Percentiles rank a stretch among this genome's conserved stretches.
phyloP scores from a whole-genome alignment of 352 stramenopile species.

The Phytophthora pistaciae region DNA sequence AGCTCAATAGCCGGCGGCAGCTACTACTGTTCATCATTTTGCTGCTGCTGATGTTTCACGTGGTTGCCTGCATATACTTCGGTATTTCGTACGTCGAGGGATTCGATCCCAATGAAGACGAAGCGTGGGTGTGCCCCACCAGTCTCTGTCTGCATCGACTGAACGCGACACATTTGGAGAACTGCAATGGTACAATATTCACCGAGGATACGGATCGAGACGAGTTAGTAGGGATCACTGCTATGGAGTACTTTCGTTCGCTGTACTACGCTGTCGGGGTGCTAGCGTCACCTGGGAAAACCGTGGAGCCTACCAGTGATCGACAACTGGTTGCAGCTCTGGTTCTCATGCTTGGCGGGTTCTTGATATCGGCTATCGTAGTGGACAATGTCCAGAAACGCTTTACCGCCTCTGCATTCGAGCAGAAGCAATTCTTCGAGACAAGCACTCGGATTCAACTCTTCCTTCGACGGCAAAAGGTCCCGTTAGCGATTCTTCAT shows the following conservation, averaged over 20 bases:
- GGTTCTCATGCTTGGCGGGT: neutral
- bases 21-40: slow-evolving; percentile 40
- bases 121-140: slow-evolving; percentile 32
- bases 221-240: slow-evolving; percentile 16
- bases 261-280: neutral
- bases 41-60: slow-evolving; percentile 54
- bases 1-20: slow-evolving; percentile 53
- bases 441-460: slow-evolving; percentile 53
- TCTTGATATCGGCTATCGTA: slow-evolving; percentile 5
- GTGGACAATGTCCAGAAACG: slow-evolving; percentile 60
- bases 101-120: slow-evolving; percentile 27
- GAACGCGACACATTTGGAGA: slow-evolving; percentile 16
- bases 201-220: slow-evolving; percentile 16
- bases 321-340: neutral
- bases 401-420: slow-evolving; percentile 51
- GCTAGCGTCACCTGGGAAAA: neutral
- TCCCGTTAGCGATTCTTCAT: slow-evolving; percentile 46
- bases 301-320: neutral
- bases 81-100: slow-evolving; percentile 38
- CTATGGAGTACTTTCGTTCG: neutral
- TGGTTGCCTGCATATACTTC: slow-evolving; percentile 52
- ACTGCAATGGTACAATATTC: slow-evolving; percentile 7
- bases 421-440: slow-evolving; percentile 62
- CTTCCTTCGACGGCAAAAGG: slow-evolving; percentile 56
- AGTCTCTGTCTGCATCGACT: slow-evolving; percentile 24